Base-by-base conservation (phyloP, 1,284 basidiomycete genomes). In the Microbotryum lychnidis-dioicae region DNA sequence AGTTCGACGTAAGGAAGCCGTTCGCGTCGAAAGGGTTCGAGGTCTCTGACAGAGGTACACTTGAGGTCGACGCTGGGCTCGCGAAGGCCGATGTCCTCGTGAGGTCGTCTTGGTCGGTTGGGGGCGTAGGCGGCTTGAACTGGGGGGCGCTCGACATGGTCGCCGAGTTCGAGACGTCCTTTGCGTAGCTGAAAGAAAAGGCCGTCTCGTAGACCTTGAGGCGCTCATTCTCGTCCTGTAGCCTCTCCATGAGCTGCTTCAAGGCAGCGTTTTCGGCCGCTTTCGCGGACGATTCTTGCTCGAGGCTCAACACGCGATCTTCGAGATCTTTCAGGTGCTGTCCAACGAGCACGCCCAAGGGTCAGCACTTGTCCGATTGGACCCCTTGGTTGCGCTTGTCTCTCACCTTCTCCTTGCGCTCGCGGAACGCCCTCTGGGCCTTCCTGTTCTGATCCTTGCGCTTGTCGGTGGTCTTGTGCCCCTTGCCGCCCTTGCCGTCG, bases 301-400 rank as follows among this genome's bases (percentile, higher is more conserved):
- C 65, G 45, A 71, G 60, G 21, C 48, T 52, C 10, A 57, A 53
- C 16, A 71, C 66, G 27, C 68, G 66, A 37, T 67, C 67, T 53
- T 71, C 70, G 44, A 71, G 67, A 16, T 71, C 70, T 42, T 64
- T 64, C 18, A 71, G 45, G 56, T 69, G 67, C 62, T 65, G 63
- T 29, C 3, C 20, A 3, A 29, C 45, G 23, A 4, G 14, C 44
- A 8, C n/a, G 16, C 9, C 45, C 18, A 5, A 47, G 18, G 10
- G 10, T 23, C 42, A 44, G 12, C 16, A 7, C 23, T 9, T 8
- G 18, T 6, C n/a, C 16, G 29, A 16, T 1, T 10, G 2, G 21
- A 51, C 42, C n/a, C n/a, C n/a, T n/a, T n/a, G n/a, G n/a, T 23
- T 27, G 27, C 21, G 16, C 21, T 21, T 18, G 1, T 14, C 14